phyloP scores from a whole-genome alignment of 768 basidiomycete genomes.

The Cystofilobasidium macerans region DNA sequence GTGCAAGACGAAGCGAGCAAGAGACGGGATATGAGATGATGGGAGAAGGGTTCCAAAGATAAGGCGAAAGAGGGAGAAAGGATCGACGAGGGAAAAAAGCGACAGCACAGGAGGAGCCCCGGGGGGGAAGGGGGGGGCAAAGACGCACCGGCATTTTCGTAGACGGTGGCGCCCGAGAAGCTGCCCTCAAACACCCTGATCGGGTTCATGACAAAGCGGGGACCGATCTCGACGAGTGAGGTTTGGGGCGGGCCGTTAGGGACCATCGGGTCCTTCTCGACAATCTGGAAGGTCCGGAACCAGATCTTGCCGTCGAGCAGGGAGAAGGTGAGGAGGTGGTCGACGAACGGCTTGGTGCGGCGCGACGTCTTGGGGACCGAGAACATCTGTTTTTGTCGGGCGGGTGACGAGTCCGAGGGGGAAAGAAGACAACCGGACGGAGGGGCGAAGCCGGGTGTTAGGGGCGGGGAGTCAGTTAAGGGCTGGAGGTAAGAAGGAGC shows the following conservation, averaged over 20 bases:
- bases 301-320: conserved; percentile 91
- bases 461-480: too few species aligned
- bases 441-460: conserved; percentile 13
- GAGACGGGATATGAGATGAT: too few species aligned
- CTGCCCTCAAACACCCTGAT: conserved; percentile 98
- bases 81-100: neutral
- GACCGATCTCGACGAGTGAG: conserved; percentile 91
- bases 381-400: conserved; percentile 57
- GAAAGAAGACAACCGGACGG: conserved; percentile 3
- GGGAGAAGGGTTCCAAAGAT: too few species aligned
- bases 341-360: conserved; percentile 90
- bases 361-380: conserved; percentile 84
- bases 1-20: too few species aligned
- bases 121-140: neutral
- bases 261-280: conserved; percentile 67
- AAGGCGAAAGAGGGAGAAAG: too few species aligned
- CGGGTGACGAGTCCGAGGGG: conserved; percentile 6
- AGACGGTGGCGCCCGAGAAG: conserved; percentile 87
- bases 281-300: conserved; percentile 76
- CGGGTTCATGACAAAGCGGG: conserved; percentile 90
- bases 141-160: conserved; percentile 78
- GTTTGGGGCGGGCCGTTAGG: conserved; percentile 74
- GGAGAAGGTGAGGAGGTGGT: conserved; percentile 94
- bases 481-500: too few species aligned
- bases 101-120: neutral